Percentiles rank a stretch among this genome's conserved stretches.
Conservation (phyloP, 371 early-diverging fungal genomes). For the Chytridiales sp. region DNA sequence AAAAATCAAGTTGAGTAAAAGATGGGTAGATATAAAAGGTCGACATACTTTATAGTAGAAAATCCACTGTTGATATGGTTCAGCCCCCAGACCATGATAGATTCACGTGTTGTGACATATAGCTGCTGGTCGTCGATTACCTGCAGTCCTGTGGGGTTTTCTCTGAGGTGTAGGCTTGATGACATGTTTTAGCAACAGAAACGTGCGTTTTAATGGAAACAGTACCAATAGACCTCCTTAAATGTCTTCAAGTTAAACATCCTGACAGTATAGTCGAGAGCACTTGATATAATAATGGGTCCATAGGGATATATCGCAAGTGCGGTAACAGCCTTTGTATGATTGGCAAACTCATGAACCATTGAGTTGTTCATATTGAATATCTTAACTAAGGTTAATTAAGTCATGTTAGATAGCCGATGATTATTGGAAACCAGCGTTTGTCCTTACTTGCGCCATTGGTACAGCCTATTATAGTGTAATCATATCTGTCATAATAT, state of each 20-base stretch:
- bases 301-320: conserved; percentile 42
- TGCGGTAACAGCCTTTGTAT: conserved; percentile 43
- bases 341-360: conserved; percentile 44
- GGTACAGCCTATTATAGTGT: conserved; percentile 35
- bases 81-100: conserved; percentile 38
- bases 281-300: conserved; percentile 39
- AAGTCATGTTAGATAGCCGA: too few species aligned
- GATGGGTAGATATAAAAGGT: not conserved
- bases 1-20: not conserved
- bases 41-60: conserved; percentile 32
- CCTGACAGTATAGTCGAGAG: conserved; percentile 45
- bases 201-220: not conserved
- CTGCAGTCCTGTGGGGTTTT: conserved; percentile 34
- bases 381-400: conserved; percentile 46
- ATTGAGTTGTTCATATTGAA: conserved; percentile 36
- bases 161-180: conserved; percentile 40
- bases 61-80: conserved; percentile 44
- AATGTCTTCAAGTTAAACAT: conserved; percentile 46
- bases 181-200: not conserved
- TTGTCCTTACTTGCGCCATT: conserved; percentile 28
- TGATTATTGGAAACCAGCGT: not conserved
- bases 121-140: conserved; percentile 42
- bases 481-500: conserved; percentile 38
- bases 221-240: conserved; percentile 47
- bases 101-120: conserved; percentile 30